Percentiles rank a stretch among this genome's conserved stretches.
These are phyloP conservation scores for Chimonanthus salicifolius DNA, from an alignment of 164 flowering plant species.

Conservation along the genomic window DNA sequence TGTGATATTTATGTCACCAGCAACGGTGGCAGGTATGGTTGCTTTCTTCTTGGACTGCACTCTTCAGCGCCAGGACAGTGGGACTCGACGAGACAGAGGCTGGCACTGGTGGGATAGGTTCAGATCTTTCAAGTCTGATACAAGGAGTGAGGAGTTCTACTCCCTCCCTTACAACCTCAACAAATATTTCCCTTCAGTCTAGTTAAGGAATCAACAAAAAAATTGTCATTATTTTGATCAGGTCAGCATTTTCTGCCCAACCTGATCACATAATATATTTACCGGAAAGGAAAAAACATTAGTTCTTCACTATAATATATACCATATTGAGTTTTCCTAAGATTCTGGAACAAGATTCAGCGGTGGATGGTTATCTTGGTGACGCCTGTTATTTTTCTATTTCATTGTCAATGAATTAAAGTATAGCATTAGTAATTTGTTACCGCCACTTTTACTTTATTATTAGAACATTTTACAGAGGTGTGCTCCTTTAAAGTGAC, in stretches of 20 bases:
- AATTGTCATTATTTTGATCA: not conserved
- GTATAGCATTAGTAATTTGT: too few relatives aligned
- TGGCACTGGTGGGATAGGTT: conserved; percentile 91
- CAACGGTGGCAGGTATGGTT: conserved; percentile 59
- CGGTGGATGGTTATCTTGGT: not conserved
- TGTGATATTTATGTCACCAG: conserved; percentile 80
- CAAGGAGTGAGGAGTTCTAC: conserved; percentile 81
- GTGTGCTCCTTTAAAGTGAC: too few relatives aligned
- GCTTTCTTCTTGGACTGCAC: conserved; percentile 69
- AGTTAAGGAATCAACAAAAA: conserved; percentile 1
- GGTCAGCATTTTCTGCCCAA: conserved; percentile 1
- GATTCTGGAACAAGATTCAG: not conserved
- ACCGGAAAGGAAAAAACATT: not conserved
- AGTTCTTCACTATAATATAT: not conserved
- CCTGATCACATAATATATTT: not conserved
- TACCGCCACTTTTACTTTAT: too few relatives aligned
- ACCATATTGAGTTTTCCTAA: not conserved
- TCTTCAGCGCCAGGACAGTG: conserved; percentile 34
- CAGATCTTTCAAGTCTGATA: conserved; percentile 45
- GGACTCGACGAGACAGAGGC: conserved; percentile 64
- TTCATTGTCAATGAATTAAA: not conserved
- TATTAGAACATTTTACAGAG: too few relatives aligned
- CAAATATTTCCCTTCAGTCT: conserved; percentile 78
- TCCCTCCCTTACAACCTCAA: conserved; percentile 71
- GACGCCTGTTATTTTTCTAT: not conserved